phyloP scores from a whole-genome alignment of 768 basidiomycete genomes.

The Lactarius trivialis region DNA sequence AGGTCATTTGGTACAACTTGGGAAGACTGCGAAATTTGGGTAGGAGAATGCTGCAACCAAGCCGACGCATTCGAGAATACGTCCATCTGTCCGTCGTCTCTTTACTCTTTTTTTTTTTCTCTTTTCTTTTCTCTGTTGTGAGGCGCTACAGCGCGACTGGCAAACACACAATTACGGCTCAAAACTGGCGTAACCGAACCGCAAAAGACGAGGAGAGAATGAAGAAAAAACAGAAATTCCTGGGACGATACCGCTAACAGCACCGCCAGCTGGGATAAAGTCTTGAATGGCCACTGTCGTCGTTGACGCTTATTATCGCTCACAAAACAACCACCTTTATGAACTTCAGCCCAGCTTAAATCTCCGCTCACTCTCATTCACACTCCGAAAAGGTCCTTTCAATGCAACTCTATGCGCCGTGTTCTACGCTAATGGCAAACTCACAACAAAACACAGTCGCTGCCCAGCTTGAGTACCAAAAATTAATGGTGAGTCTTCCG shows the following conservation, averaged over 20 bases:
- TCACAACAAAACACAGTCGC: conserved; percentile 21
- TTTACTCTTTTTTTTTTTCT: conserved; percentile 38
- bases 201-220: conserved; percentile 21
- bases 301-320: conserved; percentile 17
- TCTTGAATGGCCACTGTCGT: conserved; percentile 22
- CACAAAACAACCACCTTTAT: conserved; percentile 1
- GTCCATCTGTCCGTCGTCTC: conserved; percentile 40
- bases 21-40: conserved; percentile 16
- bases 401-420: background rate
- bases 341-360: conserved; percentile 15
- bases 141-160: conserved; percentile 26
- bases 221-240: conserved; percentile 18
- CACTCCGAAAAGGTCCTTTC: conserved; percentile 13
- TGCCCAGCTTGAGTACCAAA: conserved; percentile 29
- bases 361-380: conserved; percentile 16
- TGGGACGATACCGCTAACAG: conserved; percentile 21
- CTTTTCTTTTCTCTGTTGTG: conserved; percentile 33
- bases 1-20: conserved; percentile 11
- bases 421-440: conserved; percentile 20
- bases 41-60: conserved; percentile 36
- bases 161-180: conserved; percentile 23
- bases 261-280: conserved; percentile 18
- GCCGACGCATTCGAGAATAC: conserved; percentile 37
- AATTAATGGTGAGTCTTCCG: conserved; percentile 26
- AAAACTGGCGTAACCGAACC: conserved; percentile 19